A percentile compares a stretch with the other conserved stretches of the same genome.
Evolutionary conservation across 2,329 filamentous ascomycete species (phyloP).

Genomic region (Arthrinium puccinioides): DNA sequence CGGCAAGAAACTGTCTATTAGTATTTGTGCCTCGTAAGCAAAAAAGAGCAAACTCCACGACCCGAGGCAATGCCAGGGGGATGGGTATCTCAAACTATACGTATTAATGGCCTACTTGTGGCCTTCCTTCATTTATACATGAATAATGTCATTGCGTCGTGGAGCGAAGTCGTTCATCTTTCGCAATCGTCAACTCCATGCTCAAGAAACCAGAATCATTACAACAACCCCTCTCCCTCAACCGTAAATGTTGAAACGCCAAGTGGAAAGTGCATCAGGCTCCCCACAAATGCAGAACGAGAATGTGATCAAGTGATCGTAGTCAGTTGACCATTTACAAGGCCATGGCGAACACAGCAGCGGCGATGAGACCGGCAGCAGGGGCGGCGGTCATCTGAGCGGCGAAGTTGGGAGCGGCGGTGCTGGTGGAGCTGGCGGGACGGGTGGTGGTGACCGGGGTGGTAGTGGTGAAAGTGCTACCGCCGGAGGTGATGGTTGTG

Average conservation of each 20-base stretch:
- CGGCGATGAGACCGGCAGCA: not conserved
- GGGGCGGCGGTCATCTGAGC: not conserved
- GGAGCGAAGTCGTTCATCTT: not conserved
- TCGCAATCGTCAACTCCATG: constrained; percentile 1
- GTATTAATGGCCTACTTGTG: constrained; percentile 2
- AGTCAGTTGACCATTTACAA: not conserved
- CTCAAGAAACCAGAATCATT: constrained; percentile 3
- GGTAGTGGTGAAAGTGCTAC: constrained; percentile 1
- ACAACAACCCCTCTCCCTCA: not conserved
- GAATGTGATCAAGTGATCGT: not conserved
- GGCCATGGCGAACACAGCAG: not conserved
- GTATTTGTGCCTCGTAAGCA: too few species aligned
- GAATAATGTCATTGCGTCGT: constrained; percentile 4
- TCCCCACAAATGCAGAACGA: not conserved
- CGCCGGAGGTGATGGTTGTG: not conserved
- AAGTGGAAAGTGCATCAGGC: not conserved
- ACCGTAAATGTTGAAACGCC: too few species aligned
- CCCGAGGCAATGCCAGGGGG: not conserved
- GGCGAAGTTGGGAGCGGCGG: not conserved
- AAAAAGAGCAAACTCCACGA: not conserved
- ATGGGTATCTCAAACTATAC: constrained; percentile 3
- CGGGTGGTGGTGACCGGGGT: not conserved
- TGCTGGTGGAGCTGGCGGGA: not conserved
- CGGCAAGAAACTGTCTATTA: too few species aligned
- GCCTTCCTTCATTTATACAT: constrained; percentile 2